Conservation (phyloP, 345 rosid genomes). For the Geranium brycei region DNA sequence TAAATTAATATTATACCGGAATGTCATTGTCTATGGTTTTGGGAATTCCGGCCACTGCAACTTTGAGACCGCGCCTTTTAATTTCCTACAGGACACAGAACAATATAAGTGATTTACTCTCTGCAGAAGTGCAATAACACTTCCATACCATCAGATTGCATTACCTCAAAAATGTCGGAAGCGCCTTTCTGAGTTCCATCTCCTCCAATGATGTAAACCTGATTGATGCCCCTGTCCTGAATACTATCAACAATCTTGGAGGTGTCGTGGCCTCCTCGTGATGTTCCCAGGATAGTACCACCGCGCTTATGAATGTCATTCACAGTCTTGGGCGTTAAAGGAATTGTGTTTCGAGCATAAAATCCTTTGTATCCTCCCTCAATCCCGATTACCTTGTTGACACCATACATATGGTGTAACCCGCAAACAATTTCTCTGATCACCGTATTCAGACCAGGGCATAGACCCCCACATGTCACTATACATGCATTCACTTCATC, state of each 20-base stretch:
- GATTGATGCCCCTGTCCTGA: conserved; percentile 37
- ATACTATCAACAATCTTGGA: conserved; percentile 39
- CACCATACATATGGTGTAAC: conserved; percentile 33
- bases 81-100: conserved; percentile 20
- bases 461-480: conserved; percentile 39
- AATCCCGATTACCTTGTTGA: conserved; percentile 26
- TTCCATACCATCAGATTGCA: neutral
- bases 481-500: conserved; percentile 35
- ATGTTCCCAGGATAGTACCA: conserved; percentile 37
- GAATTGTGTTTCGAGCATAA: conserved; percentile 32
- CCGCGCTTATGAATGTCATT: conserved; percentile 38
- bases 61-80: conserved; percentile 34
- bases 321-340: conserved; percentile 24
- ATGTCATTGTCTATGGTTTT: conserved; percentile 41
- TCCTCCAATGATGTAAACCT: conserved; percentile 45
- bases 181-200: conserved; percentile 42
- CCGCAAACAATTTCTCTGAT: conserved; percentile 34
- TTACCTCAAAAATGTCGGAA: conserved; percentile 28
- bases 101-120: too few species aligned
- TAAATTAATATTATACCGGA: conserved; percentile 14
- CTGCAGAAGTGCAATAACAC: too few species aligned
- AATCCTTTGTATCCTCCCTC: conserved; percentile 44
- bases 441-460: conserved; percentile 39
- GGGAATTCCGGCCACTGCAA: conserved; percentile 35
- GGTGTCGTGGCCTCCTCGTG: conserved; percentile 31